Conservation (phyloP, 2,329 filamentous ascomycete genomes). For the Claviceps spartinae region DNA sequence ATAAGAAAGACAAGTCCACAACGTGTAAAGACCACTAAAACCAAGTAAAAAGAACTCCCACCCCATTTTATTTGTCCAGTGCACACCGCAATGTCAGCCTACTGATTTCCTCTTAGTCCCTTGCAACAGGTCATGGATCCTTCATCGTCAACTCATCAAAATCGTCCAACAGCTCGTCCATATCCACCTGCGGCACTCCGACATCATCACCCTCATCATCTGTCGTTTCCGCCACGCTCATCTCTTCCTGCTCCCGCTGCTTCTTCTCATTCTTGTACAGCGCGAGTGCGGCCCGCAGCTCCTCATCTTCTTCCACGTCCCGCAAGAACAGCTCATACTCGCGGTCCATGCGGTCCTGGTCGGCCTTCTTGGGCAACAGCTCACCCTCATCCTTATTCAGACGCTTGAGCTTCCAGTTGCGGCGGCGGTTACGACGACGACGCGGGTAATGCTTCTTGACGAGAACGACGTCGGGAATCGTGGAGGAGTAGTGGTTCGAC, state of each 20-base stretch:
- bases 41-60: background rate
- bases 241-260: conserved; percentile 42
- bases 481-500: conserved; percentile 60
- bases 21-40: background rate
- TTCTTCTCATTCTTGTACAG: conserved; percentile 62
- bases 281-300: conserved; percentile 70
- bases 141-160: conserved; percentile 64
- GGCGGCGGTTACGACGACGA: conserved; percentile 63
- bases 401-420: conserved; percentile 90
- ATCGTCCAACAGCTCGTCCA: conserved; percentile 79
- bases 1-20: background rate
- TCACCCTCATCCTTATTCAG: conserved; percentile 86
- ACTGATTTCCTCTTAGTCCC: background rate
- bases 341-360: conserved; percentile 75
- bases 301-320: conserved; percentile 90
- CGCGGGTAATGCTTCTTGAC: conserved; percentile 95
- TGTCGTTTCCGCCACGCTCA: conserved; percentile 53
- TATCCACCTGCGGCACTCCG: conserved; percentile 54
- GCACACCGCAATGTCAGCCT: background rate
- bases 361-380: conserved; percentile 70
- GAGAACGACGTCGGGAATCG: conserved; percentile 81
- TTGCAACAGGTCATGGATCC: conserved; percentile 9
- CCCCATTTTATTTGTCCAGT: background rate
- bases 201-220: conserved; percentile 47
- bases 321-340: conserved; percentile 97